Base-by-base conservation (phyloP, 148 eudicot genomes). In the Euryodendron excelsum region DNA sequence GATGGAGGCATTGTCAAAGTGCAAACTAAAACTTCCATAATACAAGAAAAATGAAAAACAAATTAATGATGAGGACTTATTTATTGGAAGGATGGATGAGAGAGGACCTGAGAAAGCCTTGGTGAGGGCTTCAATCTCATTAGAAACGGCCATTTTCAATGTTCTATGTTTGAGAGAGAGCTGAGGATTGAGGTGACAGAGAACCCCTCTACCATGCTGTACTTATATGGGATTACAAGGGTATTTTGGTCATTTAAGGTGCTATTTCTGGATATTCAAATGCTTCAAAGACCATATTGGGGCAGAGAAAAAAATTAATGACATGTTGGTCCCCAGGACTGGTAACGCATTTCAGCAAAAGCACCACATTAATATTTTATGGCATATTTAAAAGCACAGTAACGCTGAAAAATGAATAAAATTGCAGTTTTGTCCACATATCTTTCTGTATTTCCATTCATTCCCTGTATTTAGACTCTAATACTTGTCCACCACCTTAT, bases 31-130 rank as follows among this genome's bases (percentile, higher is more conserved):
- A 41, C 45, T 41, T 4, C 45, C 45, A 41, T 4, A 9, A 41
- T 4, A 41, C 45, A 41, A 41, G 8, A 41, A 41, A 41, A 41
- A 41, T 41, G 8, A 41, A 41, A 41, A 41, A 41, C 45, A 0
- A 41, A 41, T 4, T 4, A 41, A 41, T 41, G 5, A 41, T n/a
- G n/a, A n/a, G n/a, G n/a, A n/a, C n/a, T 41, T 41, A 41, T 41
- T 41, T 9, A 70, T 27, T 18, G 14, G 8, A 44, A n/a, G 36
- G 67, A 23, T 11, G 25, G 18, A 31, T 14, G 65, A 56, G 55
- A 41, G n/a, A 68, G 78, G 73, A 91, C 93, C 96, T 92, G 96
- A 84, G 79, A 92, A 92, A 65, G 96, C 93, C 65, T 84, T 87
- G 61, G 87, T 75, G 60, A 92, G 80, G 81, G 79, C 81, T 77